Evolutionary conservation across 2,329 filamentous ascomycete genomes (phyloP), one percentile per base, ranked within the genome.

Genomic region (Penicillium sp.): DNA sequence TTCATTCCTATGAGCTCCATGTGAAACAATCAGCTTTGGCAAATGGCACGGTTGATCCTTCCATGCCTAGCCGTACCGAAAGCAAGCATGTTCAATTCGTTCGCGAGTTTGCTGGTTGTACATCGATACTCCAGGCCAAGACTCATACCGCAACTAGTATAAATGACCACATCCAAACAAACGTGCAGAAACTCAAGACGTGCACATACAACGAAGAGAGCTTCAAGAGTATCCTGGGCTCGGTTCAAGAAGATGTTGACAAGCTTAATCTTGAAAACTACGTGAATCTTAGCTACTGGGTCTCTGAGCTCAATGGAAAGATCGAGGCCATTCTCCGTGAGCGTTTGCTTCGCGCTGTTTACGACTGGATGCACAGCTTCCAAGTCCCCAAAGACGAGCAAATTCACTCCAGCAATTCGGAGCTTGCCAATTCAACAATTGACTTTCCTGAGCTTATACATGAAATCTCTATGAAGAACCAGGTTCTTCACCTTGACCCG

Each of bases 51-150:
- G 67, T 83, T 57, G 75, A 84, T 55, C 65, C 75, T 46, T 52
- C 76, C 44, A 67, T 77, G 52, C 61, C 60, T 8, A 76, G 77
- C 49, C 73, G 75, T 32, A 75, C 77, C 12, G 89, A 95, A 63
- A 95, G 86, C 68, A 92, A 89, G 62, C 93, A 98, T 62, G 88
- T 95, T 34, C 84, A 95, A 58, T 98, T 96, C 60, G 89, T 98
- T 32, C 84, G 89, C 20, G 88, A 95, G 54, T 94, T 98, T 55
- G 89, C 88, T 25, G 77, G 80, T 1, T 82, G 89, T 0, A 87
- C 95, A 4, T 90, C 88, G 0, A 75, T 92, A 11, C 74, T 99
- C 1, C 92, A 98, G 64, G 77, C 75, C 39, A 98, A 99, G 69
- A 88, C 89, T 0, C 75, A 80, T 8, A 84, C 84, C 0, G 71